These are phyloP conservation scores for Furcasterigmium furcatum DNA, from an alignment of 2,329 filamentous ascomycete genomes.

Conservation along the genomic window DNA sequence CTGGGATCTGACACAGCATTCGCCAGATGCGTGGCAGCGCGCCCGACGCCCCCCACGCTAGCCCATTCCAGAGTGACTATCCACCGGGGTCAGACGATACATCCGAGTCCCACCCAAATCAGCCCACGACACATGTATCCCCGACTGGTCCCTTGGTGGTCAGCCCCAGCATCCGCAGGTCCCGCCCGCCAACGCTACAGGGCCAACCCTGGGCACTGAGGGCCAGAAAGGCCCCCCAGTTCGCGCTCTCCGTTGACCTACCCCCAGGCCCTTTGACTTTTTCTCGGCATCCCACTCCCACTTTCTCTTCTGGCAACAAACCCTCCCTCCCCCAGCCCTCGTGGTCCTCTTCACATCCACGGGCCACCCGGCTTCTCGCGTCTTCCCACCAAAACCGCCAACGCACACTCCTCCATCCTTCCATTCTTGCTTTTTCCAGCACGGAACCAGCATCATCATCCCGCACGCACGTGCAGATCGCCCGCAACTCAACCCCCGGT, in stretches of 20 bases:
- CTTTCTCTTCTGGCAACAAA: background rate
- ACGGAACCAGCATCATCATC: background rate
- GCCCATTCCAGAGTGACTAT: background rate
- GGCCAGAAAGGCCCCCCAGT: background rate
- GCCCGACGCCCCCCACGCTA: background rate
- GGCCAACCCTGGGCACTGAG: background rate
- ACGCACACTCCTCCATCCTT: background rate
- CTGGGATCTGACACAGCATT: no score
- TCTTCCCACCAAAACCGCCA: background rate
- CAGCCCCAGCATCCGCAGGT: background rate
- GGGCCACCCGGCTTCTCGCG: background rate
- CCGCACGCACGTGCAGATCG: background rate
- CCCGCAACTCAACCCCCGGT: background rate
- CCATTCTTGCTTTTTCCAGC: background rate
- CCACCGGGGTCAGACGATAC: background rate
- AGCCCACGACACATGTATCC: background rate
- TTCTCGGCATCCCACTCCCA: background rate
- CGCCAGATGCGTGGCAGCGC: background rate
- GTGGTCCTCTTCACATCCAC: background rate
- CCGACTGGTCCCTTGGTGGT: background rate
- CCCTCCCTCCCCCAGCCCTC: background rate
- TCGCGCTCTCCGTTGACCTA: background rate
- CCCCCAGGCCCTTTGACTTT: background rate
- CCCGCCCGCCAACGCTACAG: background rate
- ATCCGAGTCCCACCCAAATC: background rate